Conservation (phyloP, 2,329 filamentous ascomycete genomes). For the Pleomassaria siparia region DNA sequence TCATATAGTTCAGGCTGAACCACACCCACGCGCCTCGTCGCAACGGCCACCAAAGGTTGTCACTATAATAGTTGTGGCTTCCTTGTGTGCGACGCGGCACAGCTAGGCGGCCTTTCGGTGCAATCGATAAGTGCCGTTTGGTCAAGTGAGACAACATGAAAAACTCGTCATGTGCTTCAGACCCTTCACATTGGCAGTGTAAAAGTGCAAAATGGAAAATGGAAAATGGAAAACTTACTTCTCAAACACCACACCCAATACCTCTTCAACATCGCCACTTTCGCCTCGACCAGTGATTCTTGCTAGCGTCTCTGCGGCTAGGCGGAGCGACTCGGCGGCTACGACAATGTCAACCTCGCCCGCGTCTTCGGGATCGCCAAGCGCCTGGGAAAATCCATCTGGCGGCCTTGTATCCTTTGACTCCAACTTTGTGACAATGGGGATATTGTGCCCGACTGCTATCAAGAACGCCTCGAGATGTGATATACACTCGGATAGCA, state of each 20-base stretch:
- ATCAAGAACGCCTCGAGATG: slow-evolving; percentile 74
- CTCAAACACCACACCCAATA: slow-evolving; percentile 95
- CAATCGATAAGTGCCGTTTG: slow-evolving; percentile 1
- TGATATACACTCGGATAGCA: slow-evolving; percentile 71
- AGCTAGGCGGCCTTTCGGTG: slow-evolving; percentile 4
- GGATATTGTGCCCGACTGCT: slow-evolving; percentile 49
- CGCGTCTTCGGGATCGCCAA: slow-evolving; percentile 10
- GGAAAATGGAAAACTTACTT: slow-evolving; percentile 67
- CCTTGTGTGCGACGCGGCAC: neutral
- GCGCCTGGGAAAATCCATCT: slow-evolving; percentile 5
- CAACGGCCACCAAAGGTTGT: slow-evolving; percentile 9
- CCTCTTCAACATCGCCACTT: slow-evolving; percentile 88
- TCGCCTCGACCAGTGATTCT: slow-evolving; percentile 86
- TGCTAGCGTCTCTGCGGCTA: slow-evolving; percentile 52
- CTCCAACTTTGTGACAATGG: neutral
- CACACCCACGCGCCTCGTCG: neutral
- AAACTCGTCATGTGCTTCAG: neutral
- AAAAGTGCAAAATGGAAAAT: neutral
- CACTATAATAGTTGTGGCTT: slow-evolving; percentile 28
- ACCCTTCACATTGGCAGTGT: neutral
- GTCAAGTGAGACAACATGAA: neutral
- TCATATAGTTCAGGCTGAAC: slow-evolving; percentile 1
- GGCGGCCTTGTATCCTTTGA: neutral
- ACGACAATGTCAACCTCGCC: slow-evolving; percentile 78
- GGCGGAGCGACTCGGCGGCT: slow-evolving; percentile 82